Evolutionary conservation across 1,139 yeast species (phyloP).

Genomic region (Trichomonascaceae sp.): DNA sequence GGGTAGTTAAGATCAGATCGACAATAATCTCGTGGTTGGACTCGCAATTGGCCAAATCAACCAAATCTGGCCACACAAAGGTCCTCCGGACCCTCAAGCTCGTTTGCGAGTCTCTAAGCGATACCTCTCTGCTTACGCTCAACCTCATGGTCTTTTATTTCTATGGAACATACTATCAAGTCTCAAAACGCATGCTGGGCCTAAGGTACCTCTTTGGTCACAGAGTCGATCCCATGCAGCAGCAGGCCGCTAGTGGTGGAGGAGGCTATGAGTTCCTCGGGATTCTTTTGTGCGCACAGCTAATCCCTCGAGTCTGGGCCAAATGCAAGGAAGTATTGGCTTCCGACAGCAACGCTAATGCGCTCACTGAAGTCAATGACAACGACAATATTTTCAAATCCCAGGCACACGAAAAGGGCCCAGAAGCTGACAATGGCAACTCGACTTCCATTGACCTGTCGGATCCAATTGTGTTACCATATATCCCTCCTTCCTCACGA

Average conservation of each 20-base stretch:
- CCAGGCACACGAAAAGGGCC: conserved; percentile 21
- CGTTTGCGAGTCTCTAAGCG: conserved; percentile 2
- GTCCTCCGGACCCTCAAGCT: neutral
- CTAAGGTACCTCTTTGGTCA: conserved; percentile 48
- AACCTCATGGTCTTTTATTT: conserved; percentile 78
- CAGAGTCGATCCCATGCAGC: conserved; percentile 20
- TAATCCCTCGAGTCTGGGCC: conserved; percentile 17
- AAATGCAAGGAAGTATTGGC: too few relatives aligned
- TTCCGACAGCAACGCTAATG: too few relatives aligned
- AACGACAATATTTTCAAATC: too few relatives aligned
- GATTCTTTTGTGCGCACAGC: conserved; percentile 48
- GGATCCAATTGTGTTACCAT: conserved; percentile 46
- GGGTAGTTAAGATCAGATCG: conserved; percentile 7
- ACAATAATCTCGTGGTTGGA: conserved; percentile 3
- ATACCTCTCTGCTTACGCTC: conserved; percentile 28
- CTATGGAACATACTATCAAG: conserved; percentile 64
- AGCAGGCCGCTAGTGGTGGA: too few relatives aligned
- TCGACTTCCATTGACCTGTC: conserved; percentile 33
- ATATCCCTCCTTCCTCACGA: conserved; percentile 57
- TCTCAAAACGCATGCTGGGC: conserved; percentile 68
- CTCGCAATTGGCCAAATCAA: neutral
- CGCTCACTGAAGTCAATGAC: too few relatives aligned
- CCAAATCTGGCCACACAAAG: too few relatives aligned
- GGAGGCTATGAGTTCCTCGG: conserved; percentile 79
- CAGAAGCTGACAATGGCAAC: conserved; percentile 20